Evolutionary conservation across 1,284 basidiomycete genomes (phyloP).

Genomic region (Xerocomus amazonicus): DNA sequence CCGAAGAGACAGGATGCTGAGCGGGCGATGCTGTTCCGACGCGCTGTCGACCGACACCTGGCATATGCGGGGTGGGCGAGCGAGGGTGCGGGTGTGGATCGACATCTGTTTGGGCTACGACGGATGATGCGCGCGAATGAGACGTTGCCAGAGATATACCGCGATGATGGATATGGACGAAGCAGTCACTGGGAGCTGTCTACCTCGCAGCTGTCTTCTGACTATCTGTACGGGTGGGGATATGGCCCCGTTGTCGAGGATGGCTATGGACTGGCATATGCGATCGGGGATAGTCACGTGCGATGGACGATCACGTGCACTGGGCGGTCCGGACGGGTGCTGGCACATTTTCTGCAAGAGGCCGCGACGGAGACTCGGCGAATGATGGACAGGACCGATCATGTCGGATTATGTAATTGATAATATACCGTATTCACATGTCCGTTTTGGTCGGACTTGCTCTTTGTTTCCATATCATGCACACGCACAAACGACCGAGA

Average conservation of each 20-base stretch:
- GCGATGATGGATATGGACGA: conserved; percentile 68
- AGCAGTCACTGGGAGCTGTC: conserved; percentile 90
- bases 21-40: conserved; percentile 71
- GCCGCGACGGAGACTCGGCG: conserved; percentile 73
- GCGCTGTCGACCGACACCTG: conserved; percentile 79
- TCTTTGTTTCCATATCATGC: conserved; percentile 15
- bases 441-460: conserved; percentile 33
- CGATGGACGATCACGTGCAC: conserved; percentile 91
- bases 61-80: conserved; percentile 90
- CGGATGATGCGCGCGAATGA: conserved; percentile 78
- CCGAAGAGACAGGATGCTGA: conserved; percentile 47
- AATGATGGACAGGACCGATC: conserved; percentile 23
- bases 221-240: conserved; percentile 92
- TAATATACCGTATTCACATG: conserved; percentile 18
- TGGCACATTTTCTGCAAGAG: conserved; percentile 73
- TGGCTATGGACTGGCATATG: conserved; percentile 92
- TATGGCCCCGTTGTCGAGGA: conserved; percentile 87
- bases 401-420: conserved; percentile 26
- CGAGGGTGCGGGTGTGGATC: conserved; percentile 92
- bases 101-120: conserved; percentile 94
- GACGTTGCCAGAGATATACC: conserved; percentile 74
- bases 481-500: conserved; percentile 29
- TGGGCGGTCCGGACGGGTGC: conserved; percentile 59
- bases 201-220: conserved; percentile 84
- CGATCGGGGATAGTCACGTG: conserved; percentile 84